Evolutionary conservation across 1,284 basidiomycete genomes (phyloP), one percentile per base, ranked within the genome.

Genomic region (Apiotrichum gamsii): DNA sequence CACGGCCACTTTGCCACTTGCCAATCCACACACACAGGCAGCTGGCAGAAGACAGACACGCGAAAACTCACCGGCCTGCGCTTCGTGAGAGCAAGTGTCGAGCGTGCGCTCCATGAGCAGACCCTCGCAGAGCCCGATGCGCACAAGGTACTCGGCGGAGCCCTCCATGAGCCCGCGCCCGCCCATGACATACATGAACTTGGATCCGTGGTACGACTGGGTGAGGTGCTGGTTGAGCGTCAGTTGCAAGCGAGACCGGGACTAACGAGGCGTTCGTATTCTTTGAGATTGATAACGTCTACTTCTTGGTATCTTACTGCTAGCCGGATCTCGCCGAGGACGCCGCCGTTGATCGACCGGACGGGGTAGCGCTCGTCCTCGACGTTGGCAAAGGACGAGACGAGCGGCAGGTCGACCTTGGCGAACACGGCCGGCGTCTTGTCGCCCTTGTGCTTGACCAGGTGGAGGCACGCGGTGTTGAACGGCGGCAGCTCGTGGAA

Each of bases 251-350:
- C 18, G 15, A 3, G 4, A 24, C 4, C 19, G 1, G 5, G 13
- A 35, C 47, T 23, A 16, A 54, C 52, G 6, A 54, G 32, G 13
- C 19, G 13, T 5, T 44, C 37, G 40, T 60, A 57, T 11, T 51
- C 42, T 6, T 21, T 18, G 15, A 48, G 33, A 2, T 45, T 44
- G 2, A 55, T 43, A 9, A 62, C 39, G 20, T 54, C 42, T 8
- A 59, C 36, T 18, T 61, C 52, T 11, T 57, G 51, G 33, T 49
- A 63, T n/a, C 44, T 37, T 2, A 60, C 59, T 0, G 51, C 40
- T 11, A 66, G 32, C 5, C 64, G 48, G 23, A 66, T 41, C 47
- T 66, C 64, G 9, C 64, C 64, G 2, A 66, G 51, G n/a, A 58
- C 43, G 13, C 30, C 25, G 4, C 52, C 58, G 14, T 16, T 52